Base-by-base conservation (phyloP, 1,284 basidiomycete species). In the Limonomyces culmigenus region DNA sequence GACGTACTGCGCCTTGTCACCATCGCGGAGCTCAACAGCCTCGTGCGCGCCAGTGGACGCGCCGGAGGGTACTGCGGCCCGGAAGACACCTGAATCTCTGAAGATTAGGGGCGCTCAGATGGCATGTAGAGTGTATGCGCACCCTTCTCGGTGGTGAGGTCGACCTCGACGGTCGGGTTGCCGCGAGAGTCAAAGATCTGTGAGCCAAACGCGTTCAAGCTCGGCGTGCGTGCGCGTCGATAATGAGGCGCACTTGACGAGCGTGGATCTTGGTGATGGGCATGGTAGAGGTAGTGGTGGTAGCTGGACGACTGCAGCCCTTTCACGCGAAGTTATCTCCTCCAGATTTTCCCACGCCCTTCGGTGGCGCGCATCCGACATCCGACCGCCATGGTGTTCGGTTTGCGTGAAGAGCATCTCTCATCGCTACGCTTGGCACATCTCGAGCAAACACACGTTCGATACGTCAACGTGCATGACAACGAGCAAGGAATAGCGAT, bases 11-110 rank as follows among this genome's bases (percentile, higher is more conserved):
- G 65, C 63, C 65, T 93, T 93, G 69, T 92, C 93, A 45, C 81
- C 84, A 63, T 99, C 95, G 49, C 95, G 88, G 55, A 98, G 83
- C 67, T 99, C 95, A 46, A 95, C 88, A 45, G 95, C 95, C 65
- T 99, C 95, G 63, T 98, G 89, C 48, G 89, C 67, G 69, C 95
- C 95, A 40, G 93, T 98, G 42, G 93, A 98, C 35, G 95, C 95
- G 58, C 95, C 95, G 40, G 92, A 97, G 39, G 95, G 95, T 33
- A 98, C 95, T 45, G 88, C 75, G 44, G 89, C 87, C 46, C 88
- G 83, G 83, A 83, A 98, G 49, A 78, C 79, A 45, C 93, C 92
- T 93, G 44, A 5, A 35, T 16, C 23, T 34, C 12, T 19, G 34
- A 40, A 8, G 16, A 29, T 33, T 41, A 38, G 37, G 34, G 31